phyloP scores from a whole-genome alignment of 176 grass and related monocot genomes.

The Oryza rufipogon region DNA sequence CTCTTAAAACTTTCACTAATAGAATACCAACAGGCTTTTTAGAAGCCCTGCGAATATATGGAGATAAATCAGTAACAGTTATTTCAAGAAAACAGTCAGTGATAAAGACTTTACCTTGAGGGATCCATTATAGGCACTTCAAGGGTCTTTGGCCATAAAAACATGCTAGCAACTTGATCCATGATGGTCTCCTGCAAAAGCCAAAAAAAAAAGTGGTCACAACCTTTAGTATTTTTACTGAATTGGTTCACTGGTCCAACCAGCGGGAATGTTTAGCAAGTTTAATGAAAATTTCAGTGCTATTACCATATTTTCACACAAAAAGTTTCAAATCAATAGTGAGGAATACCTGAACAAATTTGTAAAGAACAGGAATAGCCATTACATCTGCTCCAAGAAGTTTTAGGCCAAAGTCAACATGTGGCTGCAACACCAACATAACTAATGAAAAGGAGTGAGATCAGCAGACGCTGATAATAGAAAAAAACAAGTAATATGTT shows the following conservation, averaged over 20 bases:
- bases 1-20: constrained; percentile 73
- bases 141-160: constrained; percentile 87
- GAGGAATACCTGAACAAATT: constrained; percentile 72
- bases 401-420: constrained; percentile 99
- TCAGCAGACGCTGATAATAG: not conserved
- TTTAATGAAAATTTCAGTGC: not conserved
- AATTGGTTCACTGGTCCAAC: no score
- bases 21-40: constrained; percentile 88
- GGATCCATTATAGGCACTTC: constrained; percentile 87
- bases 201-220: not conserved
- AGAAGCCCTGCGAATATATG: constrained; percentile 61
- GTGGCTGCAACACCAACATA: constrained; percentile 65
- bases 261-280: not conserved
- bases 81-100: constrained; percentile 29
- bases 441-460: constrained; percentile 6
- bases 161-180: constrained; percentile 92
- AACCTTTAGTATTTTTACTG: no score
- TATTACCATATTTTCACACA: constrained; percentile 20
- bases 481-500: not conserved
- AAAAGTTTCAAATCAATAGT: constrained; percentile 12
- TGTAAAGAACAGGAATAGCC: constrained; percentile 95
- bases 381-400: constrained; percentile 88
- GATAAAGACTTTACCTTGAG: constrained; percentile 61
- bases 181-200: constrained; percentile 83
- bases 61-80: not conserved